Percentiles rank a stretch among this genome's conserved stretches.
These are phyloP conservation scores for slime mould (Dictyostelium discoideum) DNA, from an alignment of 78 protist species.

Conservation along the genomic window DNA sequence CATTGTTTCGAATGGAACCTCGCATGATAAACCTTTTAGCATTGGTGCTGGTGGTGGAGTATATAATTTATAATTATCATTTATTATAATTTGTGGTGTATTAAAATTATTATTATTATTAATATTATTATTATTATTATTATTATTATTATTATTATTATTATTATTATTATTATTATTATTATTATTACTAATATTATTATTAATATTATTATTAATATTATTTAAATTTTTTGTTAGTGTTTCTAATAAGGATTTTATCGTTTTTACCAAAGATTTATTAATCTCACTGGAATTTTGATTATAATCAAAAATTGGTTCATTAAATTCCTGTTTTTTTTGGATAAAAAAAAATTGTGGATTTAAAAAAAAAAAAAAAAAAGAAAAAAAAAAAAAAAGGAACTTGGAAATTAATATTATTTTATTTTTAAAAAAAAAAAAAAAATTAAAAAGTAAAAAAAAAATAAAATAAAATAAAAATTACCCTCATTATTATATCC, in stretches of 20 bases:
- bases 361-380: too few species aligned
- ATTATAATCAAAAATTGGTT: neutral
- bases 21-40: neutral
- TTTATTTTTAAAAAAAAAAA: neutral
- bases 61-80: conserved; percentile 3
- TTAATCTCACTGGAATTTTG: neutral
- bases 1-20: neutral
- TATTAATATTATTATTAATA: neutral
- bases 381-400: neutral
- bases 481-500: conserved; percentile 5
- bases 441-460: neutral
- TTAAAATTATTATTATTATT: neutral
- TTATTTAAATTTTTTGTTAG: neutral
- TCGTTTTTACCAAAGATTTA: neutral
- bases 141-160: neutral
- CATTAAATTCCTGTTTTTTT: neutral
- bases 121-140: neutral
- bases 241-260: neutral
- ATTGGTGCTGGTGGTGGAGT: neutral
- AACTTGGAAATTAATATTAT: neutral
- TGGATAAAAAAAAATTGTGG: neutral
- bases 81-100: neutral
- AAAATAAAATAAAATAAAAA: neutral
- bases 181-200: neutral
- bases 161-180: neutral